Percentiles rank a stretch among this genome's conserved stretches.
Evolutionary conservation across 495 filamentous ascomycete species (phyloP).

Genomic region (Podospora sp.): DNA sequence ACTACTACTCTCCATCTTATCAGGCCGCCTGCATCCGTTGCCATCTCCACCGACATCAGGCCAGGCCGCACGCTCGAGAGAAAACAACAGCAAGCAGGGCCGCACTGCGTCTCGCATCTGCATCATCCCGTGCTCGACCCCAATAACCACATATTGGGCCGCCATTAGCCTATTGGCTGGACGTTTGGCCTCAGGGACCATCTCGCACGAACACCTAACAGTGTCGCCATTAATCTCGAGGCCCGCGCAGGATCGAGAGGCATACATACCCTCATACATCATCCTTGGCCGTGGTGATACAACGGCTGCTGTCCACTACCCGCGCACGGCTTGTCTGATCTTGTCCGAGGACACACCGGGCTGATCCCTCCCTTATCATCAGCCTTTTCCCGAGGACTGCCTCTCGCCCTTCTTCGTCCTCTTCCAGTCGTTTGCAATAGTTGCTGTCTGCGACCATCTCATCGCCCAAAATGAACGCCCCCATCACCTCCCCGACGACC

Average conservation of each 20-base stretch:
- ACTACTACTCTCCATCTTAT: not conserved
- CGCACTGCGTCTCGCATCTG: slow-evolving; percentile 19
- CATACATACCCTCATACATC: slow-evolving; percentile 16
- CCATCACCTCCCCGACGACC: slow-evolving; percentile 36
- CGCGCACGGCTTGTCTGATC: slow-evolving; percentile 6
- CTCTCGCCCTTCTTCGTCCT: not conserved
- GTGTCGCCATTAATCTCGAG: slow-evolving; percentile 20
- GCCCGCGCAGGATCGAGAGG: slow-evolving; percentile 24
- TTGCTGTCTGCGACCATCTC: not conserved
- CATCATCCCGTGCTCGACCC: slow-evolving; percentile 12
- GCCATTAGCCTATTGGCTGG: slow-evolving; percentile 25
- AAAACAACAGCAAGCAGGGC: not conserved
- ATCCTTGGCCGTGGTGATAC: slow-evolving; percentile 25
- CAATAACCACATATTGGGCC: slow-evolving; percentile 33
- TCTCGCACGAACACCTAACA: not conserved
- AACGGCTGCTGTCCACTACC: slow-evolving; percentile 8
- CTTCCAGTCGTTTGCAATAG: not conserved
- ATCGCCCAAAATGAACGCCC: slow-evolving; percentile 40
- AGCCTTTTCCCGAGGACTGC: not conserved
- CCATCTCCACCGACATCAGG: slow-evolving; percentile 1
- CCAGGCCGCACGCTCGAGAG: not conserved
- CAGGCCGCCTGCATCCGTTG: not conserved
- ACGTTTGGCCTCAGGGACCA: not conserved
- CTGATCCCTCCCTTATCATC: slow-evolving; percentile 2
- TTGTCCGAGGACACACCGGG: not conserved